A percentile compares a stretch with the other conserved stretches of the same genome.
Conservation (phyloP, 768 basidiomycete genomes). For the Amanita phalloides region DNA sequence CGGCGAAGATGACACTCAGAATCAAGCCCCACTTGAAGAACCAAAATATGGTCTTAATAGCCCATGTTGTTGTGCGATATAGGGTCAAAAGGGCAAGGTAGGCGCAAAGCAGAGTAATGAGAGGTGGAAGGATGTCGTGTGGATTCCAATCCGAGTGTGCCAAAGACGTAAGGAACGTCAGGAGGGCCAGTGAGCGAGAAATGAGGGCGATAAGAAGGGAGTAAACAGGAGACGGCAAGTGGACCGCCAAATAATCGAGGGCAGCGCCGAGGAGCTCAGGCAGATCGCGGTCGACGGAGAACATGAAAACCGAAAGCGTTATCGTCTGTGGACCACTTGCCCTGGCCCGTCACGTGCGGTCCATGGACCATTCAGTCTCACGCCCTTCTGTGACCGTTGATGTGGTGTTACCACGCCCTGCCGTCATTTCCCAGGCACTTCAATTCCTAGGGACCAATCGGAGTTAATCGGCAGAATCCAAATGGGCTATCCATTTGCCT, state of each 20-base stretch:
- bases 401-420: slow-evolving; percentile 1
- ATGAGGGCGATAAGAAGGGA: slow-evolving; percentile 37
- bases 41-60: slow-evolving; percentile 55
- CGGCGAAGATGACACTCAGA: slow-evolving; percentile 40
- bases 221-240: slow-evolving; percentile 47
- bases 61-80: slow-evolving; percentile 72
- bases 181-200: slow-evolving; percentile 40
- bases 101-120: slow-evolving; percentile 60
- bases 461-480: slow-evolving; percentile 12
- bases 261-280: slow-evolving; percentile 43
- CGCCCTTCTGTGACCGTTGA: background rate
- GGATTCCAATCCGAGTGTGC: slow-evolving; percentile 50
- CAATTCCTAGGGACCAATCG: slow-evolving; percentile 18
- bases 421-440: background rate
- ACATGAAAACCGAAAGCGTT: slow-evolving; percentile 10
- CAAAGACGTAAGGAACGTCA: slow-evolving; percentile 36
- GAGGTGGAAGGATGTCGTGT: slow-evolving; percentile 59
- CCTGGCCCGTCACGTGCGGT: background rate
- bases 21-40: slow-evolving; percentile 72
- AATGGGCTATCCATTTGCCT: slow-evolving; percentile 8
- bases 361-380: background rate
- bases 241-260: slow-evolving; percentile 41
- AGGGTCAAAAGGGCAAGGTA: slow-evolving; percentile 71
- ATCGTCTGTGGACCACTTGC: background rate
- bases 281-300: slow-evolving; percentile 20